Evolutionary conservation across 352 stramenopile genomes (phyloP).

Genomic region (Bremia lactucae): DNA sequence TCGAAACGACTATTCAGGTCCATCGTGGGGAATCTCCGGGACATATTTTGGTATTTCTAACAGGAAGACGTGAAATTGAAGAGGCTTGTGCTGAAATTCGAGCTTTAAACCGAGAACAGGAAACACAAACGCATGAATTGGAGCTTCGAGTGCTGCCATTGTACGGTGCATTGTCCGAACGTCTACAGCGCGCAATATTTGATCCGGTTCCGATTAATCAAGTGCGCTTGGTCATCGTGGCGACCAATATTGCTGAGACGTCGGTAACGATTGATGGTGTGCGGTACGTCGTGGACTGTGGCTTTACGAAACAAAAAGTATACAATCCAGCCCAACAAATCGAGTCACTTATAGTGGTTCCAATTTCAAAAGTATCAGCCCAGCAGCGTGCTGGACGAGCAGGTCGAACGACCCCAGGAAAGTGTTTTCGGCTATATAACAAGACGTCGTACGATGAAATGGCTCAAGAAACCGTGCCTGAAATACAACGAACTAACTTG

Average conservation of each 20-base stretch:
- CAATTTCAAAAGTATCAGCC: slow-evolving; percentile 92
- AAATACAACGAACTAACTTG: slow-evolving; percentile 94
- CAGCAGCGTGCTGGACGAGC: slow-evolving; percentile 92
- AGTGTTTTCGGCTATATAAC: slow-evolving; percentile 98
- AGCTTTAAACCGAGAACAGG: slow-evolving; percentile 18
- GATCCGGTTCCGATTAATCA: slow-evolving; percentile 55
- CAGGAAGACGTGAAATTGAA: slow-evolving; percentile 90
- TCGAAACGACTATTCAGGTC: slow-evolving; percentile 72
- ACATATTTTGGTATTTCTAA: slow-evolving; percentile 93
- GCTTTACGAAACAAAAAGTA: slow-evolving; percentile 89
- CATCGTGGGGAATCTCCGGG: slow-evolving; percentile 60
- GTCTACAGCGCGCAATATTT: slow-evolving; percentile 92
- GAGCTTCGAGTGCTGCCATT: slow-evolving; percentile 83
- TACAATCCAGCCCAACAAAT: slow-evolving; percentile 73
- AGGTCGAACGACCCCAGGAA: slow-evolving; percentile 92
- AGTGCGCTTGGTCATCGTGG: slow-evolving; percentile 78
- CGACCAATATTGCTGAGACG: slow-evolving; percentile 93
- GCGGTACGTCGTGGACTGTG: slow-evolving; percentile 63
- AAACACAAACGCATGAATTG: slow-evolving; percentile 12
- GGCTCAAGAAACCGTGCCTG: slow-evolving; percentile 95
- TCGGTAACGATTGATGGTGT: slow-evolving; percentile 98
- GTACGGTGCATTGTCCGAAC: slow-evolving; percentile 92
- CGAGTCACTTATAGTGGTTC: slow-evolving; percentile 86
- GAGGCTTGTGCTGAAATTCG: slow-evolving; percentile 83
- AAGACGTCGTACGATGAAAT: slow-evolving; percentile 93